Evolutionary conservation across 768 basidiomycete species (phyloP), one percentile per base, ranked within the genome.

Genomic region (Cystofilobasidium macerans): DNA sequence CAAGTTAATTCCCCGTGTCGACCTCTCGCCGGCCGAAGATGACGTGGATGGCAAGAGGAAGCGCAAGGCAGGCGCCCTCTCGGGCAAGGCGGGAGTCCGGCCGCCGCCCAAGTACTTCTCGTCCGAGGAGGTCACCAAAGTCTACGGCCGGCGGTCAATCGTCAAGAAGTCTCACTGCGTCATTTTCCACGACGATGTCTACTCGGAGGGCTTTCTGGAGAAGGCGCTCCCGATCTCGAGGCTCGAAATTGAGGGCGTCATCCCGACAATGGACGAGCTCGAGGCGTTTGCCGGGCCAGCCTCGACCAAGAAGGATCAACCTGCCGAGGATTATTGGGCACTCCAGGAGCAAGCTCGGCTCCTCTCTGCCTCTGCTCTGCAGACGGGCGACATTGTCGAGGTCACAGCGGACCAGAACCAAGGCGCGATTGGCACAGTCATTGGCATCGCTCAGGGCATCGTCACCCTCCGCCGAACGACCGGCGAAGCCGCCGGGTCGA

Each of bases 401-500:
- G 90, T 98, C 20, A 92, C 92, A 71, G 92, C 95, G 75, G 95
- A 95, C 51, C 92, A 97, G 76, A 92, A 97, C 74, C 81, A 87
- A 9, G 95, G 95, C 69, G 83, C 95, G 13, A 85, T 90, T 69
- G 95, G 95, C 76, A 83, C 88, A 13, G 89, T 99, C 32, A 89
- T 93, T 67, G 86, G 89, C 62, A 88, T 98, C 69, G 80, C 82
- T 36, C 84, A 86, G 69, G 92, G 97, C 67, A 83, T 91, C 16
- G 89, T 98, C 38, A 84, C 86, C 2, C 83, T 99, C 68, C 84
- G 84, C 38, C 88, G 88, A 2, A 78, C 84, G 32, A 86, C 87
- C 6, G 74, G 72, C 24, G 93, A 95, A 66, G 81, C 93, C 57
- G 88, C 90, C 65, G 88, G 87, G 0, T 86, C 89, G 74, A 85